These are phyloP conservation scores for Trifolium fragiferum DNA, from an alignment of 306 rosid species.

Conservation along the genomic window DNA sequence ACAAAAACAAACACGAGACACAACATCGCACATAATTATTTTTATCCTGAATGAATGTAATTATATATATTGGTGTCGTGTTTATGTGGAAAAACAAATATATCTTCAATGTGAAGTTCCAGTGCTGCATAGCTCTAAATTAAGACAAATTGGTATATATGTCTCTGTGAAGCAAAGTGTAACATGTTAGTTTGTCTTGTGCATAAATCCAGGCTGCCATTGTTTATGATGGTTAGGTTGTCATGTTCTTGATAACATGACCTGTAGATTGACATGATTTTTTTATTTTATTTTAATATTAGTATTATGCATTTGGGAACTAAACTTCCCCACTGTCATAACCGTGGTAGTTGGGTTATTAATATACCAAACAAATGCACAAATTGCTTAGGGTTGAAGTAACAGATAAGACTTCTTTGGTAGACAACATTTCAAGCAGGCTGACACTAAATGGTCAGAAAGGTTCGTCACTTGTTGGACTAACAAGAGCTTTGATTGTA, in stretches of 20 bases:
- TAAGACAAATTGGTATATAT: constrained; percentile 27
- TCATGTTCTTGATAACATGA: constrained; percentile 24
- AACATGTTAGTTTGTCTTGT: constrained; percentile 40
- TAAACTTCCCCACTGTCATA: constrained; percentile 28
- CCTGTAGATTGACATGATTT: constrained; percentile 10
- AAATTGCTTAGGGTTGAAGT: constrained; percentile 17
- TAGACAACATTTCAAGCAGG: background rate
- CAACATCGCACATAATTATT: too few species aligned
- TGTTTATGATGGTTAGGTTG: constrained; percentile 23
- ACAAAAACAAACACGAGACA: background rate
- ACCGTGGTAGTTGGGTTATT: constrained; percentile 13
- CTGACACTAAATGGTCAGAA: background rate
- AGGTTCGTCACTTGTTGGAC: background rate
- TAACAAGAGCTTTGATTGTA: background rate
- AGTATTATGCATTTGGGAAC: background rate
- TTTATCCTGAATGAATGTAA: background rate
- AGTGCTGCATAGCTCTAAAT: background rate
- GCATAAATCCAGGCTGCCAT: constrained; percentile 35
- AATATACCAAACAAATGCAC: constrained; percentile 16
- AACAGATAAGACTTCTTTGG: background rate
- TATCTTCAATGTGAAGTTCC: background rate
- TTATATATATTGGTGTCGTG: background rate
- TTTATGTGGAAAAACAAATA: background rate
- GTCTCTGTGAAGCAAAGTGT: constrained; percentile 24
- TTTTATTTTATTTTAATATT: background rate